Evolutionary conservation across 371 early-diverging fungal species (phyloP).

Genomic region (Mortierella sp.): DNA sequence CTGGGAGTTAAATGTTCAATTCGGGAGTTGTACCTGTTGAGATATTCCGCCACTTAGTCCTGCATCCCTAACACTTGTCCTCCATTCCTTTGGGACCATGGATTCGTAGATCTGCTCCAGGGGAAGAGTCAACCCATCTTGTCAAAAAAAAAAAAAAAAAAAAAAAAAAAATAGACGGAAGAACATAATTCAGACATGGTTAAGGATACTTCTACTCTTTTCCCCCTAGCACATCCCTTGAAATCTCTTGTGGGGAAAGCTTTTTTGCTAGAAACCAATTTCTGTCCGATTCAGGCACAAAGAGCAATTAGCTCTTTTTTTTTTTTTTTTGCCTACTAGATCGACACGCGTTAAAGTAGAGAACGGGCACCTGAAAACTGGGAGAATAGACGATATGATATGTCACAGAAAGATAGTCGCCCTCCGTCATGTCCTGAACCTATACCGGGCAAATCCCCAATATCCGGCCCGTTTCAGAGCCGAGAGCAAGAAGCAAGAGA

Average conservation of each 20-base stretch:
- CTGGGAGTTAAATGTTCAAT: too few species aligned
- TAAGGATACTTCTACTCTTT: too few species aligned
- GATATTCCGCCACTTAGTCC: constrained; percentile 53
- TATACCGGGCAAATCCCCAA: constrained; percentile 5
- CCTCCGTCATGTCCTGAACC: constrained; percentile 5
- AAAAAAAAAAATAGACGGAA: neutral
- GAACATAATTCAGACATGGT: too few species aligned
- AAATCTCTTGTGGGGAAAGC: too few species aligned
- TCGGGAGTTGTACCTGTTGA: too few species aligned
- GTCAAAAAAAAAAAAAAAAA: neutral
- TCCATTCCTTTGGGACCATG: constrained; percentile 56
- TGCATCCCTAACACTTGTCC: constrained; percentile 36
- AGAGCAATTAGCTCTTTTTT: too few species aligned
- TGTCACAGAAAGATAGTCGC: constrained; percentile 54
- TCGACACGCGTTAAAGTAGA: constrained; percentile 69
- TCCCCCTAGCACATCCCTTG: too few species aligned
- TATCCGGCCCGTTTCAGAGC: too few species aligned
- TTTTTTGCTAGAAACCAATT: constrained; percentile 5
- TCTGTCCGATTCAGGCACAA: too few species aligned
- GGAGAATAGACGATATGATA: constrained; percentile 78
- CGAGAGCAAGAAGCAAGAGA: neutral
- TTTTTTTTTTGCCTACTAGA: constrained; percentile 52
- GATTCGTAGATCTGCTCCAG: constrained; percentile 59
- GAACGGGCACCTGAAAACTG: constrained; percentile 75
- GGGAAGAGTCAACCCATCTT: constrained; percentile 59